Conservation (phyloP, 2,329 filamentous ascomycete species). For the Hypoxylon sp. region DNA sequence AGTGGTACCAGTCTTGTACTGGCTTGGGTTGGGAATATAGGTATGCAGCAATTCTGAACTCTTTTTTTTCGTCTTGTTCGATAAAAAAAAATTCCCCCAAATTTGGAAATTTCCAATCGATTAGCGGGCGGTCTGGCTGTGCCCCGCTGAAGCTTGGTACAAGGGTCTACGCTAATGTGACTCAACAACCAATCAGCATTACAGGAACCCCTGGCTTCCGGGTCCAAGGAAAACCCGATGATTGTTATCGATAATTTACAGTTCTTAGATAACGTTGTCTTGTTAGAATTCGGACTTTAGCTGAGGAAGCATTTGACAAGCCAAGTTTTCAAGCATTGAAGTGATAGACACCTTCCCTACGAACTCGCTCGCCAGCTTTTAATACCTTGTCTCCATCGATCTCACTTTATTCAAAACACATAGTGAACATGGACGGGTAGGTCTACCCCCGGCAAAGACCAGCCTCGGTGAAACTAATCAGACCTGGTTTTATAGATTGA, state of each 20-base stretch:
- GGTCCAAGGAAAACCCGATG: constrained; percentile 27
- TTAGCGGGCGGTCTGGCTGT: constrained; percentile 39
- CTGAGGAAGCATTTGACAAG: constrained; percentile 19
- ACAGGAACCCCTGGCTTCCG: background rate
- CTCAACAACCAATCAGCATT: constrained; percentile 20
- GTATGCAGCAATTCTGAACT: background rate
- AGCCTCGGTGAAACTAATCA: constrained; percentile 7
- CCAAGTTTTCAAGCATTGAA: background rate
- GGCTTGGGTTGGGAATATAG: background rate
- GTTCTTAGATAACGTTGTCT: constrained; percentile 16
- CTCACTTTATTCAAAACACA: background rate
- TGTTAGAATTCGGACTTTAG: constrained; percentile 12
- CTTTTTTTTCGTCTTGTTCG: constrained; percentile 28
- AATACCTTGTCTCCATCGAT: background rate
- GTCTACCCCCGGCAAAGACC: background rate
- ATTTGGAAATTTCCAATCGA: constrained; percentile 47
- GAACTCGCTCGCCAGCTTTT: background rate
- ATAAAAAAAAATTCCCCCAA: constrained; percentile 35
- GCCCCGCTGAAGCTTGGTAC: constrained; percentile 37
- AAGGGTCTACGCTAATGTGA: constrained; percentile 19
- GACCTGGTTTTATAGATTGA: constrained; percentile 66
- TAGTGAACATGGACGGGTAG: constrained; percentile 51
- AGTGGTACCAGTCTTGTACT: constrained; percentile 7
- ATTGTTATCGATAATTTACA: constrained; percentile 41
- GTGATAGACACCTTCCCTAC: constrained; percentile 18